A percentile compares a stretch with the other conserved stretches of the same genome.
phyloP scores from a whole-genome alignment of 345 rosid species.

The Syzygium oleosum region DNA sequence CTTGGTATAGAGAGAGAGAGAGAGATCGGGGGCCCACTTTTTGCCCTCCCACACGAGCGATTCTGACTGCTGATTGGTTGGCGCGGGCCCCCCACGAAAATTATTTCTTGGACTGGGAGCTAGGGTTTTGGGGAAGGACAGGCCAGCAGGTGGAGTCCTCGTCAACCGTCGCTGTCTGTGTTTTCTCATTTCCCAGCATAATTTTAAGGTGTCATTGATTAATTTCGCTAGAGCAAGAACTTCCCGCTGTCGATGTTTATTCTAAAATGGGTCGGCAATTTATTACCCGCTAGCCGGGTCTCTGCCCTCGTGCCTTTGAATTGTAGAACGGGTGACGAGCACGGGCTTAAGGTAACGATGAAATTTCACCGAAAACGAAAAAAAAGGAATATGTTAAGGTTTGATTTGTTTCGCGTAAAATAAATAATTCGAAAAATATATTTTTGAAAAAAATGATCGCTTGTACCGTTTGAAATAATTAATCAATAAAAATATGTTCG shows the following conservation, averaged over 20 bases:
- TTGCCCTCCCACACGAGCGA: background rate
- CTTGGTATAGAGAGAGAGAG: background rate
- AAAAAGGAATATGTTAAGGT: background rate
- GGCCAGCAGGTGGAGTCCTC: background rate
- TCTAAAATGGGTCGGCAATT: background rate
- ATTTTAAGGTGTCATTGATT: background rate
- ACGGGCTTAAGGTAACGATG: background rate
- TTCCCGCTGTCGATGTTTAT: background rate
- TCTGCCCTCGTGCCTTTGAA: background rate
- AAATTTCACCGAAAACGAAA: background rate
- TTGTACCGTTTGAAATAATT: background rate
- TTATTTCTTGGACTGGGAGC: background rate
- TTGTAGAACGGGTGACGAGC: background rate
- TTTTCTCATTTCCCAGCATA: background rate
- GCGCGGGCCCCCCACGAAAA: background rate
- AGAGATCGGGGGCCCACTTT: background rate
- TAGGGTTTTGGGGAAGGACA: background rate
- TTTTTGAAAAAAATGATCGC: rapidly evolving
- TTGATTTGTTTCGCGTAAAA: rapidly evolving
- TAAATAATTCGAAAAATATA: background rate
- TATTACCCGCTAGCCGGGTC: background rate
- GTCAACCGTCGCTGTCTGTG: background rate
- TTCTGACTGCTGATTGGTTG: background rate
- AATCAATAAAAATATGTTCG: rapidly evolving
- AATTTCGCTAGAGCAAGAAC: background rate